Conservation (phyloP, 2,329 filamentous ascomycete genomes). For the Allantophomopsis cytisporea region DNA sequence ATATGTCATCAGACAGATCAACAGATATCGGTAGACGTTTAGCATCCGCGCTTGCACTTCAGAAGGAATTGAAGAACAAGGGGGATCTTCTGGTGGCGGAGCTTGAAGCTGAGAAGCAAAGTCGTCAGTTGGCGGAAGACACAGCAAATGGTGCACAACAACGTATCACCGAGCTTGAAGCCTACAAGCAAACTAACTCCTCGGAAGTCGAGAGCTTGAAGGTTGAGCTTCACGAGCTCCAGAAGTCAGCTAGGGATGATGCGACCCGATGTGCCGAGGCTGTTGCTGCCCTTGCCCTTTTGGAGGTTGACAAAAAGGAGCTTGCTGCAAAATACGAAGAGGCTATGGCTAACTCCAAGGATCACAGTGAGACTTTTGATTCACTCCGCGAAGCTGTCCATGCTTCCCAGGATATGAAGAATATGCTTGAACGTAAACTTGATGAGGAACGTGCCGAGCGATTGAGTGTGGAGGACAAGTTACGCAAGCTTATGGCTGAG, state of each 20-base stretch:
- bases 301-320: slow-evolving; percentile 80
- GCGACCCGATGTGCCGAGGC: slow-evolving; percentile 67
- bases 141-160: slow-evolving; percentile 71
- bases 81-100: slow-evolving; percentile 58
- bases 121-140: slow-evolving; percentile 77
- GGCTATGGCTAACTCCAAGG: slow-evolving; percentile 50
- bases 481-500: slow-evolving; percentile 65
- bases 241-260: slow-evolving; percentile 70
- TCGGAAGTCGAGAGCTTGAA: slow-evolving; percentile 77
- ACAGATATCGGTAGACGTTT: slow-evolving; percentile 71
- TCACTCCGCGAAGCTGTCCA: slow-evolving; percentile 66
- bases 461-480: slow-evolving; percentile 62
- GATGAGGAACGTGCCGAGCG: slow-evolving; percentile 69
- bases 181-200: slow-evolving; percentile 69
- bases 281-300: slow-evolving; percentile 55
- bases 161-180: slow-evolving; percentile 72
- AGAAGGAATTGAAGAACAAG: slow-evolving; percentile 69
- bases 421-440: slow-evolving; percentile 66
- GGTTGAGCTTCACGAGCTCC: slow-evolving; percentile 68
- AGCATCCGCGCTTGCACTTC: slow-evolving; percentile 64
- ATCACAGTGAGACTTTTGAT: slow-evolving; percentile 57
- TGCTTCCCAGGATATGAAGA: slow-evolving; percentile 65
- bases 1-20: slow-evolving; percentile 43
- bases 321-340: slow-evolving; percentile 56
- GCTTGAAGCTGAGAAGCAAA: slow-evolving; percentile 66